Percentiles rank a stretch among this genome's conserved stretches.
These are phyloP conservation scores for Pycnococcus provasolii DNA, from an alignment of 139 green algal genomes.

Conservation along the genomic window DNA sequence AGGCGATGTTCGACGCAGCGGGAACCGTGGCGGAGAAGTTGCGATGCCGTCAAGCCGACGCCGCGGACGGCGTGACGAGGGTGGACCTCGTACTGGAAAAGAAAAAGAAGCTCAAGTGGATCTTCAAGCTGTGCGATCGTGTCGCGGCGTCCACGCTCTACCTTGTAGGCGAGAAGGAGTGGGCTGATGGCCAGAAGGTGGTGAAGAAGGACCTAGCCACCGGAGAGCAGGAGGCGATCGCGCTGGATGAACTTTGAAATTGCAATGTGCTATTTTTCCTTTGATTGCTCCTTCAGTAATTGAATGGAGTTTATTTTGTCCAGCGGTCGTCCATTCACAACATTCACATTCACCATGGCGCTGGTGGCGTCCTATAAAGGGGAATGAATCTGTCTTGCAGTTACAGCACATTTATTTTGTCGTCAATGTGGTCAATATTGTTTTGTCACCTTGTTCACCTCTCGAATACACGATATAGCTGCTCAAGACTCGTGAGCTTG, in stretches of 20 bases:
- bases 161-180: constrained; percentile 71
- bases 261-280: constrained; percentile 2
- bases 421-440: too few relatives aligned
- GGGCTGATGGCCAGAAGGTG: constrained; percentile 51
- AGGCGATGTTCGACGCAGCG: constrained; percentile 45
- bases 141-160: constrained; percentile 53
- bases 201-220: constrained; percentile 65
- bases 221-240: constrained; percentile 64
- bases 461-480: too few relatives aligned
- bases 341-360: too few relatives aligned
- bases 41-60: constrained; percentile 39
- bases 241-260: constrained; percentile 43
- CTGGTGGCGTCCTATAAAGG: too few relatives aligned
- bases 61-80: background rate
- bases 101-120: constrained; percentile 70
- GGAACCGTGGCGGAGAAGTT: constrained; percentile 49
- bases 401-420: too few relatives aligned
- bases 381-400: too few relatives aligned
- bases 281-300: constrained; percentile 3
- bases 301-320: background rate
- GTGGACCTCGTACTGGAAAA: constrained; percentile 81
- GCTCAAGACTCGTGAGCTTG: too few relatives aligned
- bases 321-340: too few relatives aligned
- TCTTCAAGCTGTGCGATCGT: constrained; percentile 38
- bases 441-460: too few relatives aligned